These are phyloP conservation scores for Santalum album DNA, from an alignment of 164 flowering plant genomes.

Conservation along the genomic window DNA sequence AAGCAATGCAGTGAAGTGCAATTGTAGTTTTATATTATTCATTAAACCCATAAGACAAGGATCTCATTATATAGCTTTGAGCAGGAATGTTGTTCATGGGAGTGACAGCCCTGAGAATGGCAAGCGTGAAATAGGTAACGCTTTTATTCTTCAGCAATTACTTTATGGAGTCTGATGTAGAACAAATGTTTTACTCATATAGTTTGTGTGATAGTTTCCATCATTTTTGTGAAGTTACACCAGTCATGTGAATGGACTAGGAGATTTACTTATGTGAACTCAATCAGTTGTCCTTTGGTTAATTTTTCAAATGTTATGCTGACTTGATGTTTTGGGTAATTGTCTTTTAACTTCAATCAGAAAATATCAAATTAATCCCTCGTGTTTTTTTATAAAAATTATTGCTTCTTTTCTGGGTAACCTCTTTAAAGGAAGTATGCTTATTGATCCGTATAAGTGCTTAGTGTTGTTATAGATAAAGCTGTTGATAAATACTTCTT, in stretches of 20 bases:
- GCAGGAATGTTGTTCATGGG: constrained; percentile 96
- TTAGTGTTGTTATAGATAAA: background rate
- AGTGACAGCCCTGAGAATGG: constrained; percentile 99
- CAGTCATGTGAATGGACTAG: background rate
- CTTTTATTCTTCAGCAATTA: background rate
- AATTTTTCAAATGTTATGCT: background rate
- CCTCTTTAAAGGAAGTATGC: no score
- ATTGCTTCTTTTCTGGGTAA: no score
- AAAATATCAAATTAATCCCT: no score
- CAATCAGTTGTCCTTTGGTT: background rate
- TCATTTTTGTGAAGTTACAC: no score
- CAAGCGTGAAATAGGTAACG: constrained; percentile 80
- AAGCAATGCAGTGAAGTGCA: background rate
- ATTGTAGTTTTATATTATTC: background rate
- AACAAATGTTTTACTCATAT: background rate
- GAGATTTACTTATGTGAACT: background rate
- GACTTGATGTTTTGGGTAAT: background rate
- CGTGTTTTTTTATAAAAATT: no score
- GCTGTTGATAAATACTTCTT: background rate
- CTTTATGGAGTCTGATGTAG: background rate
- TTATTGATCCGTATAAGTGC: no score
- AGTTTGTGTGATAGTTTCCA: no score
- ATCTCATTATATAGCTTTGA: constrained; percentile 8
- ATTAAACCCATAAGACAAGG: background rate
- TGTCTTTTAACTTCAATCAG: no score